Conservation (phyloP, 345 rosid species). For the Salix suchowensis region DNA sequence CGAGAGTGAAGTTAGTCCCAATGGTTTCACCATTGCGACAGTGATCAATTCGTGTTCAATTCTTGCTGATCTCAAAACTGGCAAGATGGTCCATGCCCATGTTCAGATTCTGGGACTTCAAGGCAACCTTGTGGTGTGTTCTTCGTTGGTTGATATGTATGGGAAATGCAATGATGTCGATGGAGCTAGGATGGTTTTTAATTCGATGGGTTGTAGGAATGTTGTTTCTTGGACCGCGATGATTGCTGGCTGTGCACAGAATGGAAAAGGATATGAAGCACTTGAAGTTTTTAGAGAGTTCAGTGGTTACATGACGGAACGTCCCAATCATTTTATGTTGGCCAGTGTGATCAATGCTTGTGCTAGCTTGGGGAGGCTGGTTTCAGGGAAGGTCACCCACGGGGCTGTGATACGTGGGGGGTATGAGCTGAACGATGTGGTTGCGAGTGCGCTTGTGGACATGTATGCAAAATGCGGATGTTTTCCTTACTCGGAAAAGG, state of each 20-base stretch:
- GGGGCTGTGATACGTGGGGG: slow-evolving; percentile 50
- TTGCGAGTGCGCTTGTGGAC: slow-evolving; percentile 65
- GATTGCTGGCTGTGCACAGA: slow-evolving; percentile 64
- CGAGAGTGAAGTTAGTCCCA: slow-evolving; percentile 38
- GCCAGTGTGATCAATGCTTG: slow-evolving; percentile 69
- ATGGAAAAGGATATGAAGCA: slow-evolving; percentile 64
- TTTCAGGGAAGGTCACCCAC: slow-evolving; percentile 55
- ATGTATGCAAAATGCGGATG: slow-evolving; percentile 81
- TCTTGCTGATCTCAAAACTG: slow-evolving; percentile 42
- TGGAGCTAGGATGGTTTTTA: slow-evolving; percentile 58
- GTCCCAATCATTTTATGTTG: slow-evolving; percentile 59
- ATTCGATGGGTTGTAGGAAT: slow-evolving; percentile 52
- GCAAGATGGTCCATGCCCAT: slow-evolving; percentile 52
- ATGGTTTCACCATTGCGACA: slow-evolving; percentile 57
- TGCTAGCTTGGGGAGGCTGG: slow-evolving; percentile 61
- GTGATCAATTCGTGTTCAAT: slow-evolving; percentile 56
- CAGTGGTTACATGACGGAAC: slow-evolving; percentile 11
- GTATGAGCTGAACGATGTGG: slow-evolving; percentile 44
- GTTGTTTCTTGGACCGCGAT: slow-evolving; percentile 79
- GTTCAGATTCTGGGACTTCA: slow-evolving; percentile 45
- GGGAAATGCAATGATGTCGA: slow-evolving; percentile 78
- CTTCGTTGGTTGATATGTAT: slow-evolving; percentile 83
- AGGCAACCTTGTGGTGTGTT: slow-evolving; percentile 50
- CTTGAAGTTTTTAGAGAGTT: slow-evolving; percentile 54
- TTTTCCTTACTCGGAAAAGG: slow-evolving; percentile 47